Percentiles rank a stretch among this genome's conserved stretches.
Evolutionary conservation across 169 alveolate species (phyloP).

Genomic region (Plasmodium fragile): DNA sequence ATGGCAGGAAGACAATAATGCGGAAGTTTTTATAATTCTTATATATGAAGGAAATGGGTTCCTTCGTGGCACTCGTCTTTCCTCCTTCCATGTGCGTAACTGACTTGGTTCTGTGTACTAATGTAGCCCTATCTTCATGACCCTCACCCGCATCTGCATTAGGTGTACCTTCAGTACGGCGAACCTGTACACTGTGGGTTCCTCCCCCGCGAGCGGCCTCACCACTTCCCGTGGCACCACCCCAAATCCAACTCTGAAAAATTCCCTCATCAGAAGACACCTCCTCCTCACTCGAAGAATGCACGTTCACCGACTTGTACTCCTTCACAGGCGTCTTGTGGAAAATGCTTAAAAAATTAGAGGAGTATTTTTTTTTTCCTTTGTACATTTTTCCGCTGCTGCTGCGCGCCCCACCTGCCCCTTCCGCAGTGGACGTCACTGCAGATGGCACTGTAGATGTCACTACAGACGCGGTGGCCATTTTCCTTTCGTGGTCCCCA

Average conservation of each 20-base stretch:
- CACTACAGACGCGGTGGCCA: not conserved
- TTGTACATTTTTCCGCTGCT: not conserved
- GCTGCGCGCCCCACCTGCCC: not conserved
- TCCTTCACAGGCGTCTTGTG: constrained; percentile 20
- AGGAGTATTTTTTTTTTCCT: constrained; percentile 29
- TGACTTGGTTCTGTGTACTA: not conserved
- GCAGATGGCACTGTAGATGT: not conserved
- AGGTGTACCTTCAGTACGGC: not conserved
- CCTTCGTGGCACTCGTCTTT: not conserved
- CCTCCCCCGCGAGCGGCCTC: not conserved
- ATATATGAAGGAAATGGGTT: constrained; percentile 22
- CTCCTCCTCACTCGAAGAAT: not conserved
- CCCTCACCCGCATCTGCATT: not conserved
- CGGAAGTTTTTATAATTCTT: constrained; percentile 32
- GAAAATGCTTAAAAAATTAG: constrained; percentile 44
- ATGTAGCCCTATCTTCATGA: not conserved
- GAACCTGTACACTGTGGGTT: not conserved
- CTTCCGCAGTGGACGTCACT: not conserved
- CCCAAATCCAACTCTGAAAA: not conserved
- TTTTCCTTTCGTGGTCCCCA: not conserved
- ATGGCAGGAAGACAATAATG: constrained; percentile 56
- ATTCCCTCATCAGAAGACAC: not conserved
- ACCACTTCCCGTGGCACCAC: not conserved
- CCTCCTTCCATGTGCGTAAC: not conserved
- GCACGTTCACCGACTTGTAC: constrained; percentile 26